Evolutionary conservation across 2,329 filamentous ascomycete species (phyloP), one percentile per base, ranked within the genome.

Genomic region (Aspergillus fischeri): DNA sequence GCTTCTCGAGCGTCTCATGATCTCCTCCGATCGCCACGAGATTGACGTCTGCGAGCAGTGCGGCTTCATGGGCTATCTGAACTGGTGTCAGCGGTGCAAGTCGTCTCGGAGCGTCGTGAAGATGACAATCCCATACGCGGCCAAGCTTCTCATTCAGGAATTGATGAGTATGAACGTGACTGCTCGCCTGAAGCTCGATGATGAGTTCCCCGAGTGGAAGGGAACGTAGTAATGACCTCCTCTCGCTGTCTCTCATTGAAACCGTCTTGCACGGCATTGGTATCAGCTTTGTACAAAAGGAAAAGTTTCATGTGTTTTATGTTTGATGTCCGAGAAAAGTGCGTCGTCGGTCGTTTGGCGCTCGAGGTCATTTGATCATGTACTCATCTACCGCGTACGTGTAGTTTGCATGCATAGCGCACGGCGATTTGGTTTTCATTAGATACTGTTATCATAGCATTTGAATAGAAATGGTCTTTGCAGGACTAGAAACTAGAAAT

Each of bases 121-220:
- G 75, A 96, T 99, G 89, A 93, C 88, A 35, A 95, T 99, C 83
- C 94, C 94, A 35, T 99, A 99, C 75, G 94, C 94, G 20, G 94
- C 94, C 0, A 97, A 99, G 82, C 78, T 99, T 70, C 79, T 99
- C 55, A 91, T 97, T 51, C 94, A 99, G 79, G 94, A 99, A 78
- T 77, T 99, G 68, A 88, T 96, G 70, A 96, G 91, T 74, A 99
- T 99, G 94, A 99, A 99, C 74, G 91, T 99, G n/a, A 90, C 92
- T 60, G 93, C 96, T 58, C 83, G 90, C 57, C 80, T 99, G 76
- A 90, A 93, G 79, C 77, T 99, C 63, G 91, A 91, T 68, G 94
- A 99, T 71, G 91, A 97, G 77, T 99, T 99, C 74, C 92, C 92
- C 4, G 74, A 77, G 56, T 69, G 66, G 42, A 73, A 70, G 62